Conservation (phyloP, 306 rosid genomes). For the Cucumis cinereus region DNA sequence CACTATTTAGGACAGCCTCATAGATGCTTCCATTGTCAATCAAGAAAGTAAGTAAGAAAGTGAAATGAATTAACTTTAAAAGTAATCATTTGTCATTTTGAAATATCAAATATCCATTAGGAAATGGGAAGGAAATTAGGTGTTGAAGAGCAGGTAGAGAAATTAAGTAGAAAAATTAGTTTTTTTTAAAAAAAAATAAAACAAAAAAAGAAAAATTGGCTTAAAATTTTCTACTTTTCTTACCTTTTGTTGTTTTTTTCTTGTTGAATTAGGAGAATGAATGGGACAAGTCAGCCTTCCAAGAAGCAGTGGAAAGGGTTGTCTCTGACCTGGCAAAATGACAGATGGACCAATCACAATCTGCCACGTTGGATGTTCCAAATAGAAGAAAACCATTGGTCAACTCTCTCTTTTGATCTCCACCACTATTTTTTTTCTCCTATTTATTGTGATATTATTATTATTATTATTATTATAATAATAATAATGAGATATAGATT, state of each 20-base stretch:
- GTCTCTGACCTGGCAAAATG: constrained; percentile 26
- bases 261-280: constrained; percentile 26
- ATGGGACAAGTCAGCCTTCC: constrained; percentile 53
- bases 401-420: neutral
- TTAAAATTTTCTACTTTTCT: neutral
- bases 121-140: constrained; percentile 3
- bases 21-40: too few relatives aligned
- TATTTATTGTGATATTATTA: neutral
- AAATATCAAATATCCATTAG: neutral
- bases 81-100: neutral
- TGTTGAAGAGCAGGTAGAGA: neutral
- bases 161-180: neutral
- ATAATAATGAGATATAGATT: neutral
- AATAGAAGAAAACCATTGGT: neutral
- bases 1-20: too few relatives aligned
- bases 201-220: neutral
- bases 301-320: constrained; percentile 48
- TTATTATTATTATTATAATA: neutral
- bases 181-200: neutral
- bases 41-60: neutral
- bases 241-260: neutral
- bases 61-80: neutral
- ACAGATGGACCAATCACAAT: neutral
- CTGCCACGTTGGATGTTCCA: neutral
- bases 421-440: neutral